Evolutionary conservation across 371 early-diverging fungal species (phyloP), one percentile per base, ranked within the genome.

Genomic region (Mortierella sp.): DNA sequence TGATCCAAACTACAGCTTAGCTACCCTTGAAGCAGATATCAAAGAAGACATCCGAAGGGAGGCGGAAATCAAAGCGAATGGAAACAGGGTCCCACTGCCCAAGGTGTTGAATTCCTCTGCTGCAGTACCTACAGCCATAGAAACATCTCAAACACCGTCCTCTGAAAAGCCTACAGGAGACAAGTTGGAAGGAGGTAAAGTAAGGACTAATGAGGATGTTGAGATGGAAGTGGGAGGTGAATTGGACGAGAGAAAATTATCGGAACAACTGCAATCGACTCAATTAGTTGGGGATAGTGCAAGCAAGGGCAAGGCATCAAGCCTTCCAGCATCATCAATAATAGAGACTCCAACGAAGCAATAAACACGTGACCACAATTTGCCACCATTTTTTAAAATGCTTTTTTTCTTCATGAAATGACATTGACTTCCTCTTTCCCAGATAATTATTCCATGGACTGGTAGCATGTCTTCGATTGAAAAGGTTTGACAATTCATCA

Each of bases 381-480:
- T 75, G 75, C 75, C 75, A 75, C 75, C 69, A 75, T 65, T 75
- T 72, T 68, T 42, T 37, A 1, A 19, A 13, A 40, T 40, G n/a
- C n/a, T 13, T 29, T 34, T 31, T 43, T 17, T 32, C 28, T 32
- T 8, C 51, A 47, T n/a, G n/a, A n/a, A n/a, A n/a, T n/a, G n/a
- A 47, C 45, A 47, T 49, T 34, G n/a, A 40, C 43, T 42, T 40
- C 43, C 17, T 17, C 6, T 28, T 28, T 29, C n/a, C 15, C 31
- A 12, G 29, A 58, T 19, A 19, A 4, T 34, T 3, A 28, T 17
- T 22, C 34, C 9, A 56, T 17, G 9, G 17, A 26, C 13, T 3
- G 15, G 31, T 22, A 43, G 28, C 51, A 94, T 94, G 94, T 90
- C 94, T 0, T 85, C 86, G 31, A 87, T 95, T 37, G 89, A 93